A percentile compares a stretch with the other conserved stretches of the same genome.
These are phyloP conservation scores for Guadua angustifolia DNA, from an alignment of 176 grass and related monocot genomes.

Conservation along the genomic window DNA sequence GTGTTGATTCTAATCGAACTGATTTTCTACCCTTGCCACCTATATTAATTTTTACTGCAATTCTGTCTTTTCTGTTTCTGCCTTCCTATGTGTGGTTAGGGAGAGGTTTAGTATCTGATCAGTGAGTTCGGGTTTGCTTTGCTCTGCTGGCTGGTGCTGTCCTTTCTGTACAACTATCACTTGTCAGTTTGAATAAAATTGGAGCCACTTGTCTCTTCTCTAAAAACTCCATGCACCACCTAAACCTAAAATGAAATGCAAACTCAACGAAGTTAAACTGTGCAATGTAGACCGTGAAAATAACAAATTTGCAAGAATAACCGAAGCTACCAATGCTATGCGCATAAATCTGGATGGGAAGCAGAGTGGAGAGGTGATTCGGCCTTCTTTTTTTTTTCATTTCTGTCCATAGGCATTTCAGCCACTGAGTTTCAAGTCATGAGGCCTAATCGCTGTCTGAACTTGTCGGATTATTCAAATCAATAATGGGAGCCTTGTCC, in stretches of 20 bases:
- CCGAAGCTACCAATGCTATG: too few species aligned
- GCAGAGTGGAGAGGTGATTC: too few species aligned
- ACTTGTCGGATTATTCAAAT: conserved; percentile 32
- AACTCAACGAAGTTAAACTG: background rate
- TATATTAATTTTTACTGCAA: background rate
- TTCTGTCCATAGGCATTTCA: conserved; percentile 11
- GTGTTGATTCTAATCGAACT: background rate
- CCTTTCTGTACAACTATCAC: background rate
- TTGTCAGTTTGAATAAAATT: too few species aligned
- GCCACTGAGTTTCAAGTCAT: background rate
- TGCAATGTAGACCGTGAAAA: conserved; percentile 12
- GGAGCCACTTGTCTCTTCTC: conserved; percentile 3
- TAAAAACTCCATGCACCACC: background rate
- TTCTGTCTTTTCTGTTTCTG: background rate
- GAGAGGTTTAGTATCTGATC: background rate
- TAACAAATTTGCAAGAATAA: background rate
- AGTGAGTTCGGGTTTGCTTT: background rate
- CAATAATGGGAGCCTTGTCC: conserved; percentile 13
- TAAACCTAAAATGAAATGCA: background rate
- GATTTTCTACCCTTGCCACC: background rate
- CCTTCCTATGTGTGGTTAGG: background rate
- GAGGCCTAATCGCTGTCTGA: conserved; percentile 18
- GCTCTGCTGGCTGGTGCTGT: background rate
- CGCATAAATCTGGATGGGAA: too few species aligned
- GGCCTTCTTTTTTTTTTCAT: background rate